phyloP scores from a whole-genome alignment of 192 early-diverging fungal genomes.

The Backusella parvicylindrica region DNA sequence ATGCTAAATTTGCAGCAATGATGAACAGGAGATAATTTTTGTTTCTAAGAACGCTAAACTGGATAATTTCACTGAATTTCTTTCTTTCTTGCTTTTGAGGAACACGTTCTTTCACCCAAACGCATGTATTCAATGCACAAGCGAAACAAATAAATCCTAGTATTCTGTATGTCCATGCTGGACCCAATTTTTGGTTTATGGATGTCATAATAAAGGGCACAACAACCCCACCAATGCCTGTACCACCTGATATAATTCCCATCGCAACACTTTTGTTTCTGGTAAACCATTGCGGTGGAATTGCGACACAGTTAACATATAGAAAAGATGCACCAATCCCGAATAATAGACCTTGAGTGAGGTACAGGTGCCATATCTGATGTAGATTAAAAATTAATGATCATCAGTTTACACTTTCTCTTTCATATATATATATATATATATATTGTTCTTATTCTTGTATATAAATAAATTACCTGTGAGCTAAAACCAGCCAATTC shows the following conservation, averaged over 20 bases:
- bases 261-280: conserved; percentile 50
- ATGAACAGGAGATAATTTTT: conserved; percentile 19
- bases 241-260: conserved; percentile 55
- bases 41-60: conserved; percentile 17
- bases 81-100: background rate
- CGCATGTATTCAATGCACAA: background rate
- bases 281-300: conserved; percentile 57
- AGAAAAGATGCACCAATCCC: conserved; percentile 43
- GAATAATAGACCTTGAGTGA: conserved; percentile 57
- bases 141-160: conserved; percentile 25
- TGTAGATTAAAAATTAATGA: background rate
- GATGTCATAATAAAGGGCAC: conserved; percentile 54
- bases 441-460: too few species aligned
- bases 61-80: conserved; percentile 15
- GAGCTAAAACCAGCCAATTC: conserved; percentile 19
- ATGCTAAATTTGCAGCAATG: conserved; percentile 6
- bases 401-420: background rate
- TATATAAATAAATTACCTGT: background rate
- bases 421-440: too few species aligned
- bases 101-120: conserved; percentile 13
- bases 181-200: conserved; percentile 52
- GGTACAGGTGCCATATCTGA: conserved; percentile 58
- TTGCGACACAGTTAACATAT: conserved; percentile 21
- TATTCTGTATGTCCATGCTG: conserved; percentile 44
- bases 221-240: conserved; percentile 69